Evolutionary conservation across 176 grass and related monocot genomes (phyloP), one percentile per base, ranked within the genome.

Genomic region (Ensete glaucum): DNA sequence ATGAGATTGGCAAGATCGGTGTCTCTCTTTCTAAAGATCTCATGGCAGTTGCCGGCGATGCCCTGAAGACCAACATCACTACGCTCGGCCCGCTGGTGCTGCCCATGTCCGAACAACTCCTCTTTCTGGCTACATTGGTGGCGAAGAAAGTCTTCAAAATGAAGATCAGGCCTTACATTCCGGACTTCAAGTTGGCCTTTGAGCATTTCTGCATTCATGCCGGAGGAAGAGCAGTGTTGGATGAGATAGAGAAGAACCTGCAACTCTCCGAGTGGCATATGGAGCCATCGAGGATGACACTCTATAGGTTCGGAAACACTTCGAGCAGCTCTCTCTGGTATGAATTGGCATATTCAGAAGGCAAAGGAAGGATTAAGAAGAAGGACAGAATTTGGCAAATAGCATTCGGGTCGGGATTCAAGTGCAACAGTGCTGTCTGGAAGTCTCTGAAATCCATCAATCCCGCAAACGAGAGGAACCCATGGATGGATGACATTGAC

Each of bases 201-300:
- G 94, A 97, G 75, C 94, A 96, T 75, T 96, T 96, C 76, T 96
- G 91, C 76, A 96, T 96, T 72, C 91, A 96, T 74, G 91, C 88
- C 8, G 93, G 90, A 5, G 90, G 93, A 4, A 88, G 93, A 12
- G 88, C 91, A 16, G 91, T 96, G 50, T 81, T 96, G 17, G 91
- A 96, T 69, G 92, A 96, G 78, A 74, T 96, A 23, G 86, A 96
- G 79, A 89, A 82, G 81, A 96, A 96, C 70, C 80, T 96, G 76
- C 48, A 81, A 54, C 87, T 96, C 53, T 75, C 83, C 2, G 87
- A 86, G 29, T 96, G 89, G 92, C 87, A 96, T 75, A 96, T 96
- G 92, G 92, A 96, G 75, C 92, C 92, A 9, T 96, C 92, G 0
- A 16, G 92, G 57, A 92, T 92, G 92, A 86, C 92, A 55, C 87